Base-by-base conservation (phyloP, 305 asterid species). In the Solanum aculeatissimum region DNA sequence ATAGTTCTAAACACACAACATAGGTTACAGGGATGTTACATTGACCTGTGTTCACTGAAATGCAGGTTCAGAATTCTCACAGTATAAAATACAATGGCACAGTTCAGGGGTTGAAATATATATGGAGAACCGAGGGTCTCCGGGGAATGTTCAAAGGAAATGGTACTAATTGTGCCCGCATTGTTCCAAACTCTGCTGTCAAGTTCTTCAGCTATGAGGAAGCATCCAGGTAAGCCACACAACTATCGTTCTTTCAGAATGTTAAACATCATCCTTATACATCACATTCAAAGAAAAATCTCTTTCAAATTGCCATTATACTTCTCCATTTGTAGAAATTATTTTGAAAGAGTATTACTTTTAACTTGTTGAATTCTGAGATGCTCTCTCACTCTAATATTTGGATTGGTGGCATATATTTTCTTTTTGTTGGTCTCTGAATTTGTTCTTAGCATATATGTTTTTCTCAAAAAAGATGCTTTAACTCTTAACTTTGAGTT, bases 141-240 rank as follows among this genome's bases (percentile, higher is more conserved):
- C 84, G 87, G 38, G 91, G 91, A 42, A 65, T 89, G 79, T 89
- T 87, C 84, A 89, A 85, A 84, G 91, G 91, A 55, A 89, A 89
- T 84, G 91, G 91, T 68, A 87, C 89, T 83, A 89, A 89, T 87
- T 89, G 91, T 79, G 91, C 89, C 84, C 88, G 91, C 32, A 89
- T 89, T 63, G 91, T 89, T 49, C 91, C 91, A 81, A 89, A 89
- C 72, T 89, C 91, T 47, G 91, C 91, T 4, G 91, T 89, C 53
- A 89, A 89, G 86, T 89, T 89, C 87, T 87, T 86, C 81, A 89
- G 91, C 81, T 89, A 87, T 10, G 89, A 89, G 86, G 84, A 89
- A 45, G 91, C 91, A 68, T 89, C 91, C 54, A 89, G 70, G 91
- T 89, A 83, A 43, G 69, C 38, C 80, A 54, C 23, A 49, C 23